Conservation (phyloP, 805 yeast genomes). For the Sugiyamaella lignohabitans region DNA sequence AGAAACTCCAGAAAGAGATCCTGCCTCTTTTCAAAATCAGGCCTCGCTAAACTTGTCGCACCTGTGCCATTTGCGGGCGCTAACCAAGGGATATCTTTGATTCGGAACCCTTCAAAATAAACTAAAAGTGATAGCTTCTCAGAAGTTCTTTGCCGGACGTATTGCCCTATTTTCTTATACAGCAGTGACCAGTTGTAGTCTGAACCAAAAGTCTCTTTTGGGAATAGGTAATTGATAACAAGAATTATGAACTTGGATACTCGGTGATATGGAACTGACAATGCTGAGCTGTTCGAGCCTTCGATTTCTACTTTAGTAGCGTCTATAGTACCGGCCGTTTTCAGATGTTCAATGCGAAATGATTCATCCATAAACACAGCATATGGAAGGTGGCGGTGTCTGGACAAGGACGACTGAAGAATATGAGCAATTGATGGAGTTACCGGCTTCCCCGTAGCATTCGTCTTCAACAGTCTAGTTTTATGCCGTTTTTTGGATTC, state of each 20-base stretch:
- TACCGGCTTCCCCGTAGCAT: no score
- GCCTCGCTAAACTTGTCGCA: conserved; percentile 30
- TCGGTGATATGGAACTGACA: background rate
- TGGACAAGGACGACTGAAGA: background rate
- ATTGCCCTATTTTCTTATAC: conserved; percentile 31
- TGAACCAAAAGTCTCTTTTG: conserved; percentile 48
- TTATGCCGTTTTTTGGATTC: background rate
- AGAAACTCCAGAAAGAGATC: conserved; percentile 39
- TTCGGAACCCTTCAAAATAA: conserved; percentile 34
- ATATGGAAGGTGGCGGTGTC: conserved; percentile 6
- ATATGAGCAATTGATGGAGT: background rate
- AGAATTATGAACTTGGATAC: conserved; percentile 13
- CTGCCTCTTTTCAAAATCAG: conserved; percentile 38
- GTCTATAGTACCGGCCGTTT: no score
- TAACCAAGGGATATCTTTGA: conserved; percentile 52
- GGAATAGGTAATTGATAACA: conserved; percentile 39
- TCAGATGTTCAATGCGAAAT: conserved; percentile 1
- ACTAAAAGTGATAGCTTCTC: conserved; percentile 33
- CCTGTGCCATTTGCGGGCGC: conserved; percentile 25
- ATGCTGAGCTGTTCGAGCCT: background rate
- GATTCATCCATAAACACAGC: conserved; percentile 3
- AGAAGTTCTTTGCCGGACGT: conserved; percentile 36
- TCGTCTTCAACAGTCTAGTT: no score
- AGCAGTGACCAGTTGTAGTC: conserved; percentile 41
- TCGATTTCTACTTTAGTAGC: no score